Conservation (phyloP, 257 asterid species). For the Scutellaria galericulata region DNA sequence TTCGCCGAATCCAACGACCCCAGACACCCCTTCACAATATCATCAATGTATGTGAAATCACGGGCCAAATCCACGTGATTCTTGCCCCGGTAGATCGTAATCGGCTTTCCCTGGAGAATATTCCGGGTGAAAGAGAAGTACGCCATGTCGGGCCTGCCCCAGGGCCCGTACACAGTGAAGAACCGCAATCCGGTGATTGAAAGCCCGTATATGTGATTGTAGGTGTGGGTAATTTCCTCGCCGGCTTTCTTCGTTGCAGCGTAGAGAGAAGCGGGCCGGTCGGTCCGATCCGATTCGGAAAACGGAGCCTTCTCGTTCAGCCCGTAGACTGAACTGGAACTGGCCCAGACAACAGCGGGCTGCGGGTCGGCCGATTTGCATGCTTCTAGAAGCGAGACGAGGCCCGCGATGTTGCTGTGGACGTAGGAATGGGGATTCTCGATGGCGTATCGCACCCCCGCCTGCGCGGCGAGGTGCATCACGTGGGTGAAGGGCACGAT, state of each 20-base stretch:
- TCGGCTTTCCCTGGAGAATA: constrained; percentile 49
- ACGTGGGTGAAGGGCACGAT: constrained; percentile 49
- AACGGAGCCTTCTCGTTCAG: constrained; percentile 51
- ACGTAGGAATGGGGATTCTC: constrained; percentile 56
- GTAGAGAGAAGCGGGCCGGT: constrained; percentile 55
- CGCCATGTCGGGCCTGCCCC: constrained; percentile 67
- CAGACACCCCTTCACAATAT: constrained; percentile 54
- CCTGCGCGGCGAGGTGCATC: constrained; percentile 63
- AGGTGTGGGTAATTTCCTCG: constrained; percentile 57
- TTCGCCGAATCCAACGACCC: constrained; percentile 56
- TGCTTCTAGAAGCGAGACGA: constrained; percentile 49
- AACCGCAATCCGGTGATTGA: constrained; percentile 55
- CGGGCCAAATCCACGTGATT: constrained; percentile 53
- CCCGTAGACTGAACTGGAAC: constrained; percentile 63
- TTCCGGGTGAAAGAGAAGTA: constrained; percentile 54
- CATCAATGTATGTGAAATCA: constrained; percentile 58
- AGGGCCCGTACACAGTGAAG: constrained; percentile 63
- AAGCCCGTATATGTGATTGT: constrained; percentile 54
- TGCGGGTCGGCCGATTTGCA: constrained; percentile 51
- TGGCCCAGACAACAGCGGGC: constrained; percentile 57
- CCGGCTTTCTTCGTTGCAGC: constrained; percentile 64
- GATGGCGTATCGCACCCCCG: constrained; percentile 59
- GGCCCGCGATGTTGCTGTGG: constrained; percentile 56
- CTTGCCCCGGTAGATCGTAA: constrained; percentile 52
- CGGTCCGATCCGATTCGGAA: constrained; percentile 58